Percentiles rank a stretch among this genome's conserved stretches.
Evolutionary conservation across 2,329 filamentous ascomycete species (phyloP).

Genomic region (Diaporthe humulicola): DNA sequence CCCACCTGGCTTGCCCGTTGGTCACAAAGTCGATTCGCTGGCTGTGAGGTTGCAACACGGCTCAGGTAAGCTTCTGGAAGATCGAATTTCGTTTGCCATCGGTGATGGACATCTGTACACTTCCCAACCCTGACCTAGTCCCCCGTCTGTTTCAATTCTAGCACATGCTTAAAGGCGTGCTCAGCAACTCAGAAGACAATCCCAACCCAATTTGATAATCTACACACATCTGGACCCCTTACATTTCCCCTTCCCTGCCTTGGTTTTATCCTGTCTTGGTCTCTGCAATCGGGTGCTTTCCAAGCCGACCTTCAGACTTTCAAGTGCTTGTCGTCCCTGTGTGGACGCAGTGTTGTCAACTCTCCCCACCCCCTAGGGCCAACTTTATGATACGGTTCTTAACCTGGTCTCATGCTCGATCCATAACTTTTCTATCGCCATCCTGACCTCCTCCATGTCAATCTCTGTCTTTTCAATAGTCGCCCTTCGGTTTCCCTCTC

Average conservation of each 20-base stretch:
- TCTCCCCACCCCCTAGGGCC: not conserved
- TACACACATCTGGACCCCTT: constrained; percentile 9
- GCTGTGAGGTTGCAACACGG: not conserved
- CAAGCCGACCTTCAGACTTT: not conserved
- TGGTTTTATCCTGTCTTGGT: not conserved
- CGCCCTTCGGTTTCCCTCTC: constrained; percentile 79
- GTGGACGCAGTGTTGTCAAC: not conserved
- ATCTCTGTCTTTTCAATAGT: constrained; percentile 79
- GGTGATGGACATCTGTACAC: constrained; percentile 24
- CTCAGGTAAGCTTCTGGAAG: constrained; percentile 29
- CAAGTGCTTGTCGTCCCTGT: not conserved
- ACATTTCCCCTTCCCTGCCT: not conserved
- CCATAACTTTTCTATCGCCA: constrained; percentile 68
- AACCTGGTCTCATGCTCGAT: constrained; percentile 53
- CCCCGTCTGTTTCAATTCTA: not conserved
- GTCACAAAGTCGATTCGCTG: constrained; percentile 4
- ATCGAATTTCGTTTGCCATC: constrained; percentile 24
- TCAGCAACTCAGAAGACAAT: constrained; percentile 12
- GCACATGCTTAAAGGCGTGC: not conserved
- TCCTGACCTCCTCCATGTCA: constrained; percentile 76
- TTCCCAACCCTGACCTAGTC: not conserved
- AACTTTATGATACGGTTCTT: constrained; percentile 50
- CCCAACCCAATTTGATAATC: not conserved
- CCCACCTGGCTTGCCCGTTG: not conserved
- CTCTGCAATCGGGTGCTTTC: not conserved